A percentile compares a stretch with the other conserved stretches of the same genome.
Conservation (phyloP, 2,329 filamentous ascomycete genomes). For the Aspergillus pseudoterreus region DNA sequence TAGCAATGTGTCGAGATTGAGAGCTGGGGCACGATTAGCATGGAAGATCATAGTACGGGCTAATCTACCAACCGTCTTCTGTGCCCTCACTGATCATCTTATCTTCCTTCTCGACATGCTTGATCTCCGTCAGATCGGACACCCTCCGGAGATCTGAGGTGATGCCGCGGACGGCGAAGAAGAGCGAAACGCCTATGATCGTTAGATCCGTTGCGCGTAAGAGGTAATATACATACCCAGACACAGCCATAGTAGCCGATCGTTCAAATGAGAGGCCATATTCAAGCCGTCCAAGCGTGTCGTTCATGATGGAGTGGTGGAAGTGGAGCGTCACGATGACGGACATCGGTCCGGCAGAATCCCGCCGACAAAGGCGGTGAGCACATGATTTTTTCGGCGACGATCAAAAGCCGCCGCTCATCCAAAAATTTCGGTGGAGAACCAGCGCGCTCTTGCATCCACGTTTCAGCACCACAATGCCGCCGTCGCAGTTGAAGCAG, state of each 20-base stretch:
- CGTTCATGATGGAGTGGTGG: constrained; percentile 7
- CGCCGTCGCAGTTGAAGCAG: constrained; percentile 93
- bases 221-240: constrained; percentile 24
- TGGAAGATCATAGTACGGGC: background rate
- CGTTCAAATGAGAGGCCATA: constrained; percentile 35
- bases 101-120: constrained; percentile 60
- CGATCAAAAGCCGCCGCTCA: constrained; percentile 7
- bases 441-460: constrained; percentile 9
- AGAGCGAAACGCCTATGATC: constrained; percentile 34
- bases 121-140: constrained; percentile 55
- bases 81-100: constrained; percentile 73
- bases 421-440: constrained; percentile 26
- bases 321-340: constrained; percentile 15
- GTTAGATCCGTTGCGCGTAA: background rate
- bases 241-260: constrained; percentile 38
- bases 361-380: constrained; percentile 30
- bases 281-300: background rate
- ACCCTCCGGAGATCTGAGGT: constrained; percentile 49
- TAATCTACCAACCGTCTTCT: constrained; percentile 54
- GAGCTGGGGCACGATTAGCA: constrained; percentile 38
- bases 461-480: constrained; percentile 57
- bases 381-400: constrained; percentile 27
- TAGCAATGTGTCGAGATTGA: constrained; percentile 63
- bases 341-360: constrained; percentile 28
- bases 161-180: constrained; percentile 54